Conservation (phyloP, 352 stramenopile species). For the Globisporangium cederbergense region DNA sequence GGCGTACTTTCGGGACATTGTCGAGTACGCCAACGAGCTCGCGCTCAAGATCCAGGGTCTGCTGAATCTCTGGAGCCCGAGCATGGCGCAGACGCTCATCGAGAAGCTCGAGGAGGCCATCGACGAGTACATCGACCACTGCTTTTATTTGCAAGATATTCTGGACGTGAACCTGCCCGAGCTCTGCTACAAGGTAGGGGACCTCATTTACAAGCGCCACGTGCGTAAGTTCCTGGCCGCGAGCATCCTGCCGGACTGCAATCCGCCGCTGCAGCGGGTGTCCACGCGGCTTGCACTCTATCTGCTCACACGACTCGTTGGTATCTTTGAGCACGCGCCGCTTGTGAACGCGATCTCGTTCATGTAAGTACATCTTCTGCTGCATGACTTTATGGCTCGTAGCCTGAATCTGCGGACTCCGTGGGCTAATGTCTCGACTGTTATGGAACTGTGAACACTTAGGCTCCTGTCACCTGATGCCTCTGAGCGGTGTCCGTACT, state of each 20-base stretch:
- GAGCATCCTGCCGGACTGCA: constrained; percentile 77
- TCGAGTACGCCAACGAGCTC: constrained; percentile 71
- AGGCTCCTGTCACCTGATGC: constrained; percentile 63
- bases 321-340: constrained; percentile 75
- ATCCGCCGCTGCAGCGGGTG: constrained; percentile 62
- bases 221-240: constrained; percentile 62
- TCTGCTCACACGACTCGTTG: constrained; percentile 66
- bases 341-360: constrained; percentile 78
- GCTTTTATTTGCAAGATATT: constrained; percentile 83
- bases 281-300: constrained; percentile 77
- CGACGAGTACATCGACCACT: constrained; percentile 83
- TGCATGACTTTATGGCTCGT: background rate
- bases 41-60: constrained; percentile 74
- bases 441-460: background rate
- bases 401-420: background rate
- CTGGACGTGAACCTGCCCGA: constrained; percentile 81
- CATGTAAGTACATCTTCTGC: constrained; percentile 36
- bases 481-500: constrained; percentile 58
- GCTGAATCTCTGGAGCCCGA: constrained; percentile 55
- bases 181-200: constrained; percentile 76
- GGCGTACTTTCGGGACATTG: constrained; percentile 78
- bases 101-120: constrained; percentile 81
- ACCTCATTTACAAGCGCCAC: constrained; percentile 69
- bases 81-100: constrained; percentile 22
- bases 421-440: background rate